Evolutionary conservation across 805 yeast genomes (phyloP).

Genomic region (Candida ascalaphidarum): DNA sequence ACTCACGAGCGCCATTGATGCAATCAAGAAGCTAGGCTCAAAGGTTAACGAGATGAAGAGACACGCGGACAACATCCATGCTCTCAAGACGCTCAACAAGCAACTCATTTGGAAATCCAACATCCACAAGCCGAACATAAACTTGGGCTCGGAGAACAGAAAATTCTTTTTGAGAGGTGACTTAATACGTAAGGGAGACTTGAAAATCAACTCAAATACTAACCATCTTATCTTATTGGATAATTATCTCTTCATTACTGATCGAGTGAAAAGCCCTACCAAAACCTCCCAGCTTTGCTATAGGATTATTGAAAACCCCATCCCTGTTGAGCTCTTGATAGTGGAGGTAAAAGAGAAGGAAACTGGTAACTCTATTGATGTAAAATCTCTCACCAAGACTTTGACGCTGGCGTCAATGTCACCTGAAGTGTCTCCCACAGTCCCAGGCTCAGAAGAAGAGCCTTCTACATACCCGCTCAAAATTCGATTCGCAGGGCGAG

Average conservation of each 20-base stretch:
- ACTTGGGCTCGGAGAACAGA: slow-evolving; percentile 39
- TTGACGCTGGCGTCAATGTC: slow-evolving; percentile 3
- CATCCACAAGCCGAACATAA: slow-evolving; percentile 32
- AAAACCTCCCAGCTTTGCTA: slow-evolving; percentile 14
- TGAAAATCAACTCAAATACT: slow-evolving; percentile 48
- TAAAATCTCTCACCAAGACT: slow-evolving; percentile 9
- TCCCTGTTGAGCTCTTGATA: slow-evolving; percentile 51
- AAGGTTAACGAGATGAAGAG: slow-evolving; percentile 58
- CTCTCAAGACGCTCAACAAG: slow-evolving; percentile 43
- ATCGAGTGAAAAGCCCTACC: slow-evolving; percentile 39
- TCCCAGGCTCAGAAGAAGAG: slow-evolving; percentile 13
- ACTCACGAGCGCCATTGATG: slow-evolving; percentile 44
- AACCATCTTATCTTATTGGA: slow-evolving; percentile 56
- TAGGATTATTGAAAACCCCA: slow-evolving; percentile 47
- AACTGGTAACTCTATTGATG: slow-evolving; percentile 2
- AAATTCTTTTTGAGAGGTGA: slow-evolving; percentile 51
- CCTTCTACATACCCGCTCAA: slow-evolving; percentile 37
- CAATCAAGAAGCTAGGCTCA: slow-evolving; percentile 44
- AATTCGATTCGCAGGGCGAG: slow-evolving; percentile 46
- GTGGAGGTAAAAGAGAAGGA: slow-evolving; percentile 34
- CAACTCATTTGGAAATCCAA: slow-evolving; percentile 46
- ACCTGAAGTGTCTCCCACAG: not conserved
- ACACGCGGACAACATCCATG: slow-evolving; percentile 49
- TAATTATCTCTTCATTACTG: slow-evolving; percentile 60
- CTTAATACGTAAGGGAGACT: slow-evolving; percentile 53